Percentiles rank a stretch among this genome's conserved stretches.
Conservation (phyloP, 768 basidiomycete species). For the Leccinum longicurvipes region DNA sequence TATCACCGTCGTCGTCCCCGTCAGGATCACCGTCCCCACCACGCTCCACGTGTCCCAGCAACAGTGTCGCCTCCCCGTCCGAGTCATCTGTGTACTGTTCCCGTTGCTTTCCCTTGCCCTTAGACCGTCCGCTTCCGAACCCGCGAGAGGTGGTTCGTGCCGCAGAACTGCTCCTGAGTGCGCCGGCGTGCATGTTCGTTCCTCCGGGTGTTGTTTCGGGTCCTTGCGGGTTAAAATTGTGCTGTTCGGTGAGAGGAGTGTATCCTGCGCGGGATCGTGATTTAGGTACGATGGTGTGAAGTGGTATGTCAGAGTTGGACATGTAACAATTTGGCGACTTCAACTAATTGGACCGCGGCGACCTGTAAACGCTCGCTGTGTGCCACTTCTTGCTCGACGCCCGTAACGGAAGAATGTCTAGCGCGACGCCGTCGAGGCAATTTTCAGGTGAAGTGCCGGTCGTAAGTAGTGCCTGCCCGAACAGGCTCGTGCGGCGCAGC, state of each 20-base stretch:
- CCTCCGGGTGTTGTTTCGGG: constrained; percentile 12
- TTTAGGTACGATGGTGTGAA: constrained; percentile 53
- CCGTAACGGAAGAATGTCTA: background rate
- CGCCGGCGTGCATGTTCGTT: constrained; percentile 29
- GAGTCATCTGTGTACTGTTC: constrained; percentile 61
- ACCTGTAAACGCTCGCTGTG: constrained; percentile 2
- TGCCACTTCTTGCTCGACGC: background rate
- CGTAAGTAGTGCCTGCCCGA: too few relatives aligned
- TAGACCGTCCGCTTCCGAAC: constrained; percentile 14
- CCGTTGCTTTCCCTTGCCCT: constrained; percentile 43
- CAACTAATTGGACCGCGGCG: background rate
- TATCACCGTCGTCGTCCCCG: constrained; percentile 38
- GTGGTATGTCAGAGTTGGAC: constrained; percentile 62
- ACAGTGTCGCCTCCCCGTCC: constrained; percentile 56
- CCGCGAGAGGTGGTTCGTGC: constrained; percentile 18
- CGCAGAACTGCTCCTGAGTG: constrained; percentile 35
- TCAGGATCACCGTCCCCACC: constrained; percentile 36
- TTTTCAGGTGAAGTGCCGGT: background rate
- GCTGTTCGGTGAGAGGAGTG: constrained; percentile 37
- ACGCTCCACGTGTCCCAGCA: constrained; percentile 36
- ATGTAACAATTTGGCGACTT: constrained; percentile 17
- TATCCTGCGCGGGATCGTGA: constrained; percentile 45
- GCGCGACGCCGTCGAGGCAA: background rate
- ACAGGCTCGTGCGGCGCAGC: too few relatives aligned
- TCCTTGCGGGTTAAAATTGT: constrained; percentile 22